phyloP scores from a whole-genome alignment of 2,329 filamentous ascomycete species.

The Fusarium graminum region DNA sequence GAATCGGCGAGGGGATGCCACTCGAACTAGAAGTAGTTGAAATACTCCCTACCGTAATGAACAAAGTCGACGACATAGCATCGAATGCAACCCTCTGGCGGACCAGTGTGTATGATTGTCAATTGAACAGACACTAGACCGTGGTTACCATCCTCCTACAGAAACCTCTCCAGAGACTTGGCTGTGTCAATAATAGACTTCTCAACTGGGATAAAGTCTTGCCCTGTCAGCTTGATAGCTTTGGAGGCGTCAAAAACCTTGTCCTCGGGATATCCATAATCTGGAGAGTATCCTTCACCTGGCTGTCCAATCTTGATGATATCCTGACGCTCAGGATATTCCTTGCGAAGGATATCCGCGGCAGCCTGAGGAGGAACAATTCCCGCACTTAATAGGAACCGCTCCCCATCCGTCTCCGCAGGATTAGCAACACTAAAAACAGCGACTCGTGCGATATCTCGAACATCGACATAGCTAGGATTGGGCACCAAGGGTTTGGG shows the following conservation, averaged over 20 bases:
- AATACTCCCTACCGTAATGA: too few relatives aligned
- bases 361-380: slow-evolving; percentile 42
- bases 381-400: slow-evolving; percentile 38
- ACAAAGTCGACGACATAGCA: too few relatives aligned
- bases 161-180: slow-evolving; percentile 39
- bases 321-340: slow-evolving; percentile 37
- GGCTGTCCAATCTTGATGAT: slow-evolving; percentile 42
- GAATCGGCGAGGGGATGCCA: too few relatives aligned
- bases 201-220: slow-evolving; percentile 36
- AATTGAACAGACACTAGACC: too few relatives aligned
- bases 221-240: slow-evolving; percentile 32
- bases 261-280: slow-evolving; percentile 25
- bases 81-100: neutral
- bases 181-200: slow-evolving; percentile 44
- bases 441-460: slow-evolving; percentile 42
- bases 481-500: slow-evolving; percentile 26
- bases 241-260: slow-evolving; percentile 41
- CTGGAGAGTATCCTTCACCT: slow-evolving; percentile 37
- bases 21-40: too few relatives aligned
- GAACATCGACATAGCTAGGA: slow-evolving; percentile 43
- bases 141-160: slow-evolving; percentile 14
- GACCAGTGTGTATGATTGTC: neutral
- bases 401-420: slow-evolving; percentile 40
- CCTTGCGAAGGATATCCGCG: slow-evolving; percentile 45
- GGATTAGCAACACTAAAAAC: slow-evolving; percentile 42